Base-by-base conservation (phyloP, 768 basidiomycete species). In the Suillus brevipes region DNA sequence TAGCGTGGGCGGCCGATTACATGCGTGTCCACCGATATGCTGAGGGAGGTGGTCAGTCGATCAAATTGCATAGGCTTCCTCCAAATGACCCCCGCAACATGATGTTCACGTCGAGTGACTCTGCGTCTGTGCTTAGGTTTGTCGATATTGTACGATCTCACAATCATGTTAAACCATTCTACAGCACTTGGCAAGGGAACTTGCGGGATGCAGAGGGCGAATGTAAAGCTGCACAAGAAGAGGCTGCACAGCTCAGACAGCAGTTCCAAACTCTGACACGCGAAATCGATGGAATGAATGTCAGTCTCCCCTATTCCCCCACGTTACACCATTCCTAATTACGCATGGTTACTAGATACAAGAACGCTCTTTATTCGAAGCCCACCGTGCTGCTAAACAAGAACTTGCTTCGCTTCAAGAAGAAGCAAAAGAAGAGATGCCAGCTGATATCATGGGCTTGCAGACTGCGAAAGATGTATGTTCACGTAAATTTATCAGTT, bases 361-460 rank as follows among this genome's bases (percentile, higher is more conserved):
- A 31, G 75, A 72, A 61, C 73, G 63, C 55, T 61, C 49, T 16
- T 66, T 72, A 52, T 43, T 71, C 20, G 77, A 74, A 14, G 60
- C n/a, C 31, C 64, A 73, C 62, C 71, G 76, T 43, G 56, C 56
- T 7, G 79, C 81, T 37, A 86, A 80, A 71, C 40, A 66, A 8
- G 69, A 66, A 2, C 74, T 84, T 47, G 69, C 71, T 37, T 75
- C 76, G 25, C 71, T 90, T 20, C 84, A 88, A 66, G 78, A 83
- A 42, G 89, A 90, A 66, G 82, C 83, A 14, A 90, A 89, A 64
- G 89, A 91, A 23, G 89, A 90, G 14, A 78, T 89, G 73, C 89
- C 90, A 2, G 84, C 84, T 8, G 83, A 84, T 68, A 79, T 91
- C n/a, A 79, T 83, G 25, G 84, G 82, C 16, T 77, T 91, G 16